phyloP scores from a whole-genome alignment of 371 early-diverging fungal genomes.

The Funneliformis caledonium region DNA sequence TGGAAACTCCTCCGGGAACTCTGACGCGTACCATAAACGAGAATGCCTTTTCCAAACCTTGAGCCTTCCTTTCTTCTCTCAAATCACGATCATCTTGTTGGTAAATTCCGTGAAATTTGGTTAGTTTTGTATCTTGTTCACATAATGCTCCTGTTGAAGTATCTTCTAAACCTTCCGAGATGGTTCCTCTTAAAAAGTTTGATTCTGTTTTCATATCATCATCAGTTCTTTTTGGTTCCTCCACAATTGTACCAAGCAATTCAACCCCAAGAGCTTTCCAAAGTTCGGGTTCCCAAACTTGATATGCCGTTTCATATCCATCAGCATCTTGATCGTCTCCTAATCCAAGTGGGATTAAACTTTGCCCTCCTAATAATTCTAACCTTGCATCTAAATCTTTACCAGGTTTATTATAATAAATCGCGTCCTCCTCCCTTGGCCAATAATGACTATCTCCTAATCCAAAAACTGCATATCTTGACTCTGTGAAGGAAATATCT shows the following conservation, averaged over 20 bases:
- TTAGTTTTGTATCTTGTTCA: constrained; percentile 88
- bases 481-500: constrained; percentile 69
- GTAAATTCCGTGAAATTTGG: constrained; percentile 96
- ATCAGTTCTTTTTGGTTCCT: constrained; percentile 77
- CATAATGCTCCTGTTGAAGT: constrained; percentile 83
- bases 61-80: constrained; percentile 81
- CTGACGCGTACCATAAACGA: constrained; percentile 96
- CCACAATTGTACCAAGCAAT: constrained; percentile 68
- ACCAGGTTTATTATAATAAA: constrained; percentile 90
- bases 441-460: constrained; percentile 95
- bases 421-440: constrained; percentile 88
- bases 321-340: constrained; percentile 95
- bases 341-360: constrained; percentile 69
- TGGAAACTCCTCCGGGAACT: constrained; percentile 88
- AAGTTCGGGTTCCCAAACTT: constrained; percentile 77
- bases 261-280: constrained; percentile 82
- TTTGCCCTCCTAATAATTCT: constrained; percentile 71
- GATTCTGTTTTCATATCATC: constrained; percentile 89
- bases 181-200: constrained; percentile 91
- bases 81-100: constrained; percentile 95
- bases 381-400: constrained; percentile 84
- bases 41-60: constrained; percentile 87
- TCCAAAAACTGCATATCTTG: constrained; percentile 82
- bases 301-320: constrained; percentile 83
- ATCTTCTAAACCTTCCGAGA: constrained; percentile 82